Base-by-base conservation (phyloP, 208 protist species). In the Trypanosomatidae sp. region DNA sequence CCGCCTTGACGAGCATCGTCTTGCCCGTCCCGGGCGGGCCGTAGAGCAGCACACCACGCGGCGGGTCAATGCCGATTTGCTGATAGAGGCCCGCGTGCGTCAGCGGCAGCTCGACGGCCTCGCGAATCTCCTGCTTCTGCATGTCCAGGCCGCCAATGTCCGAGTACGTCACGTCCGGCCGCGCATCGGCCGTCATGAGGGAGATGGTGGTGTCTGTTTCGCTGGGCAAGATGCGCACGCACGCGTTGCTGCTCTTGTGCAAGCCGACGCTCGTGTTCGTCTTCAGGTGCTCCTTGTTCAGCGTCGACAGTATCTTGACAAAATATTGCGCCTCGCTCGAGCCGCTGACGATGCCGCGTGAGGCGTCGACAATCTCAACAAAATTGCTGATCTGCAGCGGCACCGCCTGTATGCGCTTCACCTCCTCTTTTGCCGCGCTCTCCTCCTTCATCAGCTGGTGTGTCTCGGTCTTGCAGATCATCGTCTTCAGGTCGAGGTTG, bases 51-150 rank as follows among this genome's bases (percentile, higher is more conserved):
- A 99, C 97, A 41, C 98, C 98, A 18, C 97, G 84, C 38, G 98
- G 98, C 32, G 98, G 98, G 59, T 99, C 98, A 48, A 99, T 99
- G 33, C 96, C 96, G 54, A 99, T 97, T 66, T 99, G 97, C 65
- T 96, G 80, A 77, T 99, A 99, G 11, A 99, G 83, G 3, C 98
- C 95, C 22, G 91, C 77, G 63, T 99, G 97, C 5, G 97, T 99
- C 7, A 99, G 78, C 24, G 98, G 98, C 27, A 99, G 77, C 75
- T 99, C 98, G 19, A 99, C 97, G 4, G 98, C 98, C 76, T 99
- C 98, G 42, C 97, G 79, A 35, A 99, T 99, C 69, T 99, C 98
- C 71, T 99, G 97, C 78, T 99, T 99, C 73, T 99, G 98, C 46
- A 98, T 97, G 76, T 99, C 98, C 7, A 96, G 73, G 6, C 98